These are phyloP conservation scores for Capsicum baccatum DNA, from an alignment of 257 asterid species.

Conservation along the genomic window DNA sequence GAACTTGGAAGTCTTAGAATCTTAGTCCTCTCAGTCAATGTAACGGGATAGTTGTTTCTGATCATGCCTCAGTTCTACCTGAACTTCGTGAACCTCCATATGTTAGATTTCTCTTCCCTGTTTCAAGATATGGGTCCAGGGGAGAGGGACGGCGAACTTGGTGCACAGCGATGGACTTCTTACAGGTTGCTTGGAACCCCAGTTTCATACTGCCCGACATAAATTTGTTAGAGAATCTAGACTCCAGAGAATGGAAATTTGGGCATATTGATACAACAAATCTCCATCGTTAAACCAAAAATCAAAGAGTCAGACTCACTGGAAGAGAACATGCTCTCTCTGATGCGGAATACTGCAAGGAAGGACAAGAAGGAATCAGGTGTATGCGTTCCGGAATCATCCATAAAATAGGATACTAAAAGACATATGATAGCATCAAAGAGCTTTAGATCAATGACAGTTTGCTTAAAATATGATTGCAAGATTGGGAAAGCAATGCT, in stretches of 20 bases:
- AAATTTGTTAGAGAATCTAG: background rate
- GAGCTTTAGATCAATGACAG: background rate
- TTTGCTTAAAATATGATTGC: background rate
- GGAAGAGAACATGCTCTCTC: background rate
- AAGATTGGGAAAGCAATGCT: background rate
- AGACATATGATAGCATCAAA: background rate
- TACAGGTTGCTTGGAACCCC: background rate
- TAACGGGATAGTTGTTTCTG: background rate
- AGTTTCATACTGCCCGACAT: background rate
- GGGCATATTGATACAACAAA: background rate
- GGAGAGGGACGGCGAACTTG: background rate
- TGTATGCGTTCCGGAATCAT: background rate
- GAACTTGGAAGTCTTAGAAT: background rate
- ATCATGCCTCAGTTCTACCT: background rate
- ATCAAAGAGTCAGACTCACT: background rate
- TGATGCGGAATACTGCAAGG: background rate
- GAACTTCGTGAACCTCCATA: conserved; percentile 7
- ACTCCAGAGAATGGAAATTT: background rate
- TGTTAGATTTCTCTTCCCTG: background rate
- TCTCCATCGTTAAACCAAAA: background rate
- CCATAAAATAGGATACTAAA: background rate
- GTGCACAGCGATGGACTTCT: background rate
- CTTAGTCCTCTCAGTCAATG: background rate
- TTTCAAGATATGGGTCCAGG: conserved; percentile 3
- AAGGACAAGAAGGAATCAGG: background rate